These are phyloP conservation scores for Dryas alaskensis DNA, from an alignment of 306 rosid genomes.

Conservation along the genomic window DNA sequence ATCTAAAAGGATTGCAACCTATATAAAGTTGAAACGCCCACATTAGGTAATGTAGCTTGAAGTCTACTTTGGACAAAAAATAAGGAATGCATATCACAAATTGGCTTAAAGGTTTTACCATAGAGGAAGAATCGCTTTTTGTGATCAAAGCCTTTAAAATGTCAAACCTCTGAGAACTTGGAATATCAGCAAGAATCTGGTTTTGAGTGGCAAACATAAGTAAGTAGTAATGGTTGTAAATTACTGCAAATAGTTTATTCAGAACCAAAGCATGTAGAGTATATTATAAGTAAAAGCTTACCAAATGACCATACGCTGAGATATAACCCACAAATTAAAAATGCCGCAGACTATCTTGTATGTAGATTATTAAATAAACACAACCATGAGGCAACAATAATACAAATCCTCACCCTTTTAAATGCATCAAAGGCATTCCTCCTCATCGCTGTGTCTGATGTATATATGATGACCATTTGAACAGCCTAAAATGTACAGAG, in stretches of 20 bases:
- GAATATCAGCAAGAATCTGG: slow-evolving; percentile 77
- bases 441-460: slow-evolving; percentile 57
- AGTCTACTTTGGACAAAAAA: slow-evolving; percentile 6
- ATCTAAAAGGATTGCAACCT: slow-evolving; percentile 82
- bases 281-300: background rate
- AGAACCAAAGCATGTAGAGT: background rate
- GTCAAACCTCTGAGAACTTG: slow-evolving; percentile 64
- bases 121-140: slow-evolving; percentile 70
- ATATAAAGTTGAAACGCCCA: slow-evolving; percentile 24
- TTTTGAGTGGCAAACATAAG: slow-evolving; percentile 26
- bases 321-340: background rate
- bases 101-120: slow-evolving; percentile 53
- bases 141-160: slow-evolving; percentile 61
- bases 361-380: background rate
- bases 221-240: slow-evolving; percentile 14
- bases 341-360: background rate
- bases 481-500: slow-evolving; percentile 63
- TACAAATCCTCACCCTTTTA: slow-evolving; percentile 53
- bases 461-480: slow-evolving; percentile 60
- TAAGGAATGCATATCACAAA: slow-evolving; percentile 5
- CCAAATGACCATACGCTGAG: slow-evolving; percentile 16
- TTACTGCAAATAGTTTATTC: slow-evolving; percentile 6
- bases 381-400: slow-evolving; percentile 15
- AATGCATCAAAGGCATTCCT: slow-evolving; percentile 61
- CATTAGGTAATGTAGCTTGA: slow-evolving; percentile 27